These are phyloP conservation scores for Ceratonia siliqua DNA, from an alignment of 306 rosid genomes.

Conservation along the genomic window DNA sequence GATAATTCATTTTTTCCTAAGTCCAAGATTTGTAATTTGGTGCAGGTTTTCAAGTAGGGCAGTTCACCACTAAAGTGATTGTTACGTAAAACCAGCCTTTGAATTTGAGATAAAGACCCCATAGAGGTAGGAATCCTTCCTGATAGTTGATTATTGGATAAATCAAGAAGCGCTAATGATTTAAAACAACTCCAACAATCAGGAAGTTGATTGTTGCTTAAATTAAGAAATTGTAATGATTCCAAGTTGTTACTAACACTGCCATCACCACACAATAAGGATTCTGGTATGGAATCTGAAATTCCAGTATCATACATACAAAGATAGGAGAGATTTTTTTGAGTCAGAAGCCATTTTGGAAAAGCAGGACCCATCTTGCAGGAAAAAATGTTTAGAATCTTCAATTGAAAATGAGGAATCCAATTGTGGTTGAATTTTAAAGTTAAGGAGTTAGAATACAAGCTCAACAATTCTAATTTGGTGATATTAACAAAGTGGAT, in stretches of 20 bases:
- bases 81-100: too few species aligned
- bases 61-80: neutral
- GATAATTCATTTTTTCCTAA: neutral
- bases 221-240: too few species aligned
- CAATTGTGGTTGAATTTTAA: neutral
- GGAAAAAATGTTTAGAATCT: rapidly evolving
- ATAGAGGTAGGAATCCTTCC: neutral
- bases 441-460: neutral
- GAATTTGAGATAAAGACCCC: neutral
- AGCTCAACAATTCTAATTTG: neutral
- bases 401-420: neutral
- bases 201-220: too few species aligned
- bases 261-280: neutral
- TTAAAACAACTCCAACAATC: too few species aligned
- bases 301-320: neutral
- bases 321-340: too few species aligned
- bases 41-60: neutral
- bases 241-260: neutral
- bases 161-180: too few species aligned
- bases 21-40: neutral
- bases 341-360: neutral
- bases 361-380: neutral
- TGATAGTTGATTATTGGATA: neutral
- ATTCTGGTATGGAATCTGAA: neutral
- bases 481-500: neutral